Percentiles rank a stretch among this genome's conserved stretches.
Evolutionary conservation across 306 rosid species (phyloP).

Genomic region (Prunus mume): DNA sequence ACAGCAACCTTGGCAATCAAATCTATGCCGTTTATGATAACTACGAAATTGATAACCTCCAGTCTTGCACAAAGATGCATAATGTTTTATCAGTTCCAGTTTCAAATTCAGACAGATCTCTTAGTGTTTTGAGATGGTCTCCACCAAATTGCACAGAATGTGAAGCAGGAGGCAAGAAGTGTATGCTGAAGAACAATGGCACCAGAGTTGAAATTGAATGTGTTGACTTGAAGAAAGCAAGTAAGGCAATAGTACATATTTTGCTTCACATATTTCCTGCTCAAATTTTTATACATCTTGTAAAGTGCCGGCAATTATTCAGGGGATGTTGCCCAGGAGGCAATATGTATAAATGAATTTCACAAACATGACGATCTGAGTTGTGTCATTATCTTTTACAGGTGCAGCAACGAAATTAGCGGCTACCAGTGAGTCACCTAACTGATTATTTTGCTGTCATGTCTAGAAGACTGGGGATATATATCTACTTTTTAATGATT

Average conservation of each 20-base stretch:
- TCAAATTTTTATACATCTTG: no score
- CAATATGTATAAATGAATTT: no score
- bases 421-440: constrained; percentile 14
- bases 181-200: constrained; percentile 24
- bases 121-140: constrained; percentile 22
- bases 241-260: not conserved
- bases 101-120: no score
- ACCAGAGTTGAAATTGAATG: not conserved
- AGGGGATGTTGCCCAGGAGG: no score
- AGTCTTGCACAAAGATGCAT: constrained; percentile 29
- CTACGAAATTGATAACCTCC: not conserved
- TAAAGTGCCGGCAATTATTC: no score
- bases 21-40: not conserved
- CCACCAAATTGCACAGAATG: constrained; percentile 33
- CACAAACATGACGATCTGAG: not conserved
- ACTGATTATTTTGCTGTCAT: not conserved
- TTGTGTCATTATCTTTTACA: constrained; percentile 6
- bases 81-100: not conserved
- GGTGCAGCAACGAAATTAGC: constrained; percentile 5
- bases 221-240: not conserved
- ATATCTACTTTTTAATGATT: not conserved
- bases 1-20: constrained; percentile 1
- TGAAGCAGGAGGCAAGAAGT: constrained; percentile 23
- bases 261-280: no score
- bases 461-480: not conserved